These are phyloP conservation scores for Nakazawaea populi DNA, from an alignment of 805 yeast genomes.

Conservation along the genomic window DNA sequence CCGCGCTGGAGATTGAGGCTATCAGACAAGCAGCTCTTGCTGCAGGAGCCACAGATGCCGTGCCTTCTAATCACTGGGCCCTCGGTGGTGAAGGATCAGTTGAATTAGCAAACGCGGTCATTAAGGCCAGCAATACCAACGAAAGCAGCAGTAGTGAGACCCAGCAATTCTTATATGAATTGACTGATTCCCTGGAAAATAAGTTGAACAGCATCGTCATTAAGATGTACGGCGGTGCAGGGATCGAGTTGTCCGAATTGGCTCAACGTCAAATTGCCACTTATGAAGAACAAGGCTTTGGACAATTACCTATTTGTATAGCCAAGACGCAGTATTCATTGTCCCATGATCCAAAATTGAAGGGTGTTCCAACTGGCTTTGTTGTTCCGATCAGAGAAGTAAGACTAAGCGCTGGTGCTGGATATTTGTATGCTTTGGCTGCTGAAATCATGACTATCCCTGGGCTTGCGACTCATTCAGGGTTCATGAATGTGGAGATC, in stretches of 20 bases:
- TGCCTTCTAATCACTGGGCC: conserved; percentile 82
- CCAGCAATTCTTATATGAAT: conserved; percentile 51
- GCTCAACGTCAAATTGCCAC: conserved; percentile 65
- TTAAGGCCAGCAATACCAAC: conserved; percentile 41
- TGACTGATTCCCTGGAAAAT: conserved; percentile 59
- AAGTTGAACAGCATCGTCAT: conserved; percentile 63
- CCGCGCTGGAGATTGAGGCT: conserved; percentile 61
- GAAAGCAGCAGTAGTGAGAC: conserved; percentile 14
- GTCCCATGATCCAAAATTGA: conserved; percentile 75
- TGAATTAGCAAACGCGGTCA: conserved; percentile 65
- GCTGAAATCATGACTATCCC: conserved; percentile 86
- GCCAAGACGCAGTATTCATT: conserved; percentile 84
- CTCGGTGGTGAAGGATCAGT: conserved; percentile 82
- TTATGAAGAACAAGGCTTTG: conserved; percentile 72
- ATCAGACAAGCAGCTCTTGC: conserved; percentile 61
- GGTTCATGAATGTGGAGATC: conserved; percentile 83
- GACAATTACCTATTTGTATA: conserved; percentile 72
- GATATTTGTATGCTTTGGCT: conserved; percentile 78
- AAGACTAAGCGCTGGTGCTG: conserved; percentile 83
- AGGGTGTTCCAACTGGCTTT: conserved; percentile 80
- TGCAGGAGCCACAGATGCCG: conserved; percentile 79
- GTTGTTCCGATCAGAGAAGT: conserved; percentile 78
- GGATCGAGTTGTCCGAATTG: conserved; percentile 60
- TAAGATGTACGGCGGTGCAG: conserved; percentile 74
- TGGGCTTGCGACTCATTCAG: conserved; percentile 80